Evolutionary conservation across 768 basidiomycete species (phyloP).

Genomic region (Lentinus tigrinus): DNA sequence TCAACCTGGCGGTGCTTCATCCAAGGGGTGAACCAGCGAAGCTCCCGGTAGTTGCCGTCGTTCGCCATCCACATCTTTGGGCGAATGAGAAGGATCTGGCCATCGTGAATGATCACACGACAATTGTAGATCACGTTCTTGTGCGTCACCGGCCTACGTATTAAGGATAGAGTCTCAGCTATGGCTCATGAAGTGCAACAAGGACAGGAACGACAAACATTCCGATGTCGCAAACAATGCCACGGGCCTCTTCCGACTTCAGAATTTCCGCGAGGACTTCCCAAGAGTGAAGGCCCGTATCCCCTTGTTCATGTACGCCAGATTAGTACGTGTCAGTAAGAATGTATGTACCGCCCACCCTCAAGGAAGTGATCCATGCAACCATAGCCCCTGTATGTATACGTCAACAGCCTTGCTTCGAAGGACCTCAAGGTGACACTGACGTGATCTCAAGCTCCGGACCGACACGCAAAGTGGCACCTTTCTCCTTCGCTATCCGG

Average conservation of each 20-base stretch:
- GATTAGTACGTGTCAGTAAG: not conserved
- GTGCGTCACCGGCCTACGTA: conserved; percentile 86
- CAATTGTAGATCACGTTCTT: conserved; percentile 99
- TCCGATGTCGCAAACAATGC: conserved; percentile 95
- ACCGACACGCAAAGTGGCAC: conserved; percentile 90
- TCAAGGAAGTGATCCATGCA: conserved; percentile 98
- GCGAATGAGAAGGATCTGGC: conserved; percentile 88
- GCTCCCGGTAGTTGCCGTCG: conserved; percentile 91
- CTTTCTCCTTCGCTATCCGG: conserved; percentile 79
- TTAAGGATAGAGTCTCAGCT: not conserved
- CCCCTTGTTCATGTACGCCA: conserved; percentile 62
- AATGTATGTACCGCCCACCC: conserved; percentile 45
- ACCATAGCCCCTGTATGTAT: conserved; percentile 81
- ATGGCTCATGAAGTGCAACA: not conserved
- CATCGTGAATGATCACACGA: conserved; percentile 83
- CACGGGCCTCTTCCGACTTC: conserved; percentile 69
- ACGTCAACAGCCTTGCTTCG: not conserved
- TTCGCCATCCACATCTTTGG: conserved; percentile 99
- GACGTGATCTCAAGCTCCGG: conserved; percentile 97
- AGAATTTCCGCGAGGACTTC: conserved; percentile 94
- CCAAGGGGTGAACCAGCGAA: conserved; percentile 93
- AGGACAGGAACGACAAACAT: conserved; percentile 52
- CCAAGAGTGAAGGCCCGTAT: conserved; percentile 96
- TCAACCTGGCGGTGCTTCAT: conserved; percentile 85
- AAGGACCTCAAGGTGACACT: conserved; percentile 25